Evolutionary conservation across 2,329 filamentous ascomycete genomes (phyloP), one percentile per base, ranked within the genome.

Genomic region (Seiridium cupressi): DNA sequence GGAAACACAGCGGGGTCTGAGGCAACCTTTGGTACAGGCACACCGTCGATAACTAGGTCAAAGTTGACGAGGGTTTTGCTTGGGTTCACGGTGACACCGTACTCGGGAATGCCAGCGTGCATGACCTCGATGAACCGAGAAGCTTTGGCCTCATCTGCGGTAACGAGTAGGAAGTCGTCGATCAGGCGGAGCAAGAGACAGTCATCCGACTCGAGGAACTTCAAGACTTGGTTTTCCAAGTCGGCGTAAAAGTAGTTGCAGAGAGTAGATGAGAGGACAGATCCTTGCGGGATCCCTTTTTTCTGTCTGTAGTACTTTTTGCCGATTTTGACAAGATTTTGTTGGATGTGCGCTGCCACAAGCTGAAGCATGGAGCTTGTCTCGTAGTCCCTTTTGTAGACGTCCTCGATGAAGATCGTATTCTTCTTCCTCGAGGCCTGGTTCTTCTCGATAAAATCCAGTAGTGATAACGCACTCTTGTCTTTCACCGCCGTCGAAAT

Each of bases 231-330:
- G 5, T 76, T 76, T 73, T 99, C 95, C 1, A 98, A 84, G 63
- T 95, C 88, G 5, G 91, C 93, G 71, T 99, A 99, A 74, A 98
- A 97, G 75, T 96, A 94, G 75, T 93, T 98, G 80, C 95, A 98
- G 4, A 99, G 81, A 46, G 93, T 81, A 48, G 89, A 91, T 0
- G 93, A 97, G 4, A 99, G 73, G 1, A 97, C 84, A 0, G 93
- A 97, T 6, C 95, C 95, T 73, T 99, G 95, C 0, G 95, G 93
- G 44, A 99, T 98, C 11, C 95, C 95, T 31, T 84, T 79, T 72
- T 88, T 94, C 72, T 99, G 95, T 32, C 92, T 85, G 72, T 95
- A 97, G 72, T 88, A 93, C 66, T 89, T 91, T 76, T 93, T 94
- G 53, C 93, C 93, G 44, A 98, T 89, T 70, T 91, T 92, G 69